Percentiles rank a stretch among this genome's conserved stretches.
Evolutionary conservation across 495 filamentous ascomycete species (phyloP).

Genomic region (Hypoxylon cercidicola): DNA sequence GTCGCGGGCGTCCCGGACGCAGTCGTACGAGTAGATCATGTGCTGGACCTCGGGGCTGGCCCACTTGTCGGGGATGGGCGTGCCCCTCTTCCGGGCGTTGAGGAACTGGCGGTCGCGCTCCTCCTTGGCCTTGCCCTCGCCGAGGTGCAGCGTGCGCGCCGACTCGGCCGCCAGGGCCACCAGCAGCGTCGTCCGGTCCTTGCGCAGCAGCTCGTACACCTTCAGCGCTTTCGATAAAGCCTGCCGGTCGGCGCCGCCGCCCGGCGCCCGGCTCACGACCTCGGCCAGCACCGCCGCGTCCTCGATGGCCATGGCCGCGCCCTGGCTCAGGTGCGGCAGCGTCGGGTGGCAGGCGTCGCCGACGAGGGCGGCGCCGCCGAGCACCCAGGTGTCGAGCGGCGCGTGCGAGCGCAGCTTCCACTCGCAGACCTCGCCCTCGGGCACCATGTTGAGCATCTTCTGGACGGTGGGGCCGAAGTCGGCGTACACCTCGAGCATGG

Average conservation of each 20-base stretch:
- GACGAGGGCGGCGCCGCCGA: constrained; percentile 72
- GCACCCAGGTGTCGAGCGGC: constrained; percentile 75
- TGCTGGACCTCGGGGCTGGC: constrained; percentile 78
- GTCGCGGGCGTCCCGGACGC: constrained; percentile 68
- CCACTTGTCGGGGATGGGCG: constrained; percentile 79
- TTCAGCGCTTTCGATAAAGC: constrained; percentile 71
- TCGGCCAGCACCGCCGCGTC: constrained; percentile 79
- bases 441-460: constrained; percentile 79
- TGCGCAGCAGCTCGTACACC: constrained; percentile 78
- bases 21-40: constrained; percentile 79
- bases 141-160: constrained; percentile 75
- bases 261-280: constrained; percentile 66
- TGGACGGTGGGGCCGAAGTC: constrained; percentile 79
- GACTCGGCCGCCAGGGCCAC: constrained; percentile 76
- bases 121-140: constrained; percentile 78
- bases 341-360: constrained; percentile 86
- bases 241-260: constrained; percentile 57
- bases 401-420: constrained; percentile 81
- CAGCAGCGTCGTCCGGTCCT: constrained; percentile 73
- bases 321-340: constrained; percentile 79
- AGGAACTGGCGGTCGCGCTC: constrained; percentile 78
- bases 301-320: constrained; percentile 88
- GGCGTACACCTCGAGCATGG: constrained; percentile 72
- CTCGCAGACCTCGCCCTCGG: constrained; percentile 82
- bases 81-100: constrained; percentile 66